Base-by-base conservation (phyloP, 1,284 basidiomycete genomes). In the Trametes pubescens region DNA sequence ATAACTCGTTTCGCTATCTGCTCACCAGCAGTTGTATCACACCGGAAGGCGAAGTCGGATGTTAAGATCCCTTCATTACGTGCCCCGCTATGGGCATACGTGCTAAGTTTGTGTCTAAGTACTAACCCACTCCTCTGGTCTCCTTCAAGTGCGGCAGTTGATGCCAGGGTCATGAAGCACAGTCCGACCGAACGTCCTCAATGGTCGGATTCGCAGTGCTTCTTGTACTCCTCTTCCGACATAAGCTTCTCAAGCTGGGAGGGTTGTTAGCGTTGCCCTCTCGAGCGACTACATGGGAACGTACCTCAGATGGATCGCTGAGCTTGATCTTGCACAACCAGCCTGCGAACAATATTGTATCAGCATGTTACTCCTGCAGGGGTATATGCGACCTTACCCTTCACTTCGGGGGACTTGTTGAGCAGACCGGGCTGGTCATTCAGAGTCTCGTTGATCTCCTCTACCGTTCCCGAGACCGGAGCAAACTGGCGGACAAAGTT, bases 311-410 rank as follows among this genome's bases (percentile, higher is more conserved):
- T 6, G 93, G 90, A 65, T 94, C 80, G 35, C 90, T 85, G 57
- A 98, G 79, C 78, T 92, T 89, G 76, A 99, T 91, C 82, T 95
- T 96, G 88, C 93, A 96, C 56, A 99, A 86, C 96, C 96, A 99
- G 60, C 96, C 96, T 97, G 73, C 29, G 13, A 10, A 16, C 8
- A 24, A 37, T 24, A 35, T 52, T 6, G 14, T 3, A 8, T 58
- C 11, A 63, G 47, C 52, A 38, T 62, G 24, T n/a, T 43, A 51
- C 21, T 9, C 13, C 9, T 9, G 16, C 2, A 5, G 18, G 29
- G 13, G 29, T 21, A 9, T n/a, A 26, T 16, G 6, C 51, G 24
- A 59, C 76, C 86, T 72, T 72, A 96, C 96, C 96, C 75, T 94
- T 82, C 47, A 87, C 84, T 74, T 96, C 91, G 1, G 96, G 89